These are phyloP conservation scores for Phytomonas sp. DNA, from an alignment of 208 protist genomes.

Conservation along the genomic window DNA sequence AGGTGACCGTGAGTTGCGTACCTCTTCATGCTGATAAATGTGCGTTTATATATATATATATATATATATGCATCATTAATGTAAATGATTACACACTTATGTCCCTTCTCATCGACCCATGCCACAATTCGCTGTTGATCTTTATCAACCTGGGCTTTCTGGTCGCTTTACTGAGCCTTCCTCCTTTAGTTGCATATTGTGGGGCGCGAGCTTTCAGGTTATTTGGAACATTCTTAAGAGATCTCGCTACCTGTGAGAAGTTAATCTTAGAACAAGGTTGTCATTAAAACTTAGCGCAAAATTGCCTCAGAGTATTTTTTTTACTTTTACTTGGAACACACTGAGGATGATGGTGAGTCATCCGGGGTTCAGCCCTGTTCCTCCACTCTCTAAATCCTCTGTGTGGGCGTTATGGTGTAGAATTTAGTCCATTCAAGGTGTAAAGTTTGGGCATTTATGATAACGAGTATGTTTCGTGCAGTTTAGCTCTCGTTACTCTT, in stretches of 20 bases:
- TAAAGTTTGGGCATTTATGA: background rate
- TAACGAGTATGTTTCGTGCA: background rate
- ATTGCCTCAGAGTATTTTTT: background rate
- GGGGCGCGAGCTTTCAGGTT: background rate
- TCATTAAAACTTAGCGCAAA: background rate
- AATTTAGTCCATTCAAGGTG: background rate
- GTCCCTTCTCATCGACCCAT: background rate
- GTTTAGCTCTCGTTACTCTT: background rate
- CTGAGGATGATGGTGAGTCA: background rate
- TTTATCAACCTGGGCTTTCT: background rate
- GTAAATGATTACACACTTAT: background rate
- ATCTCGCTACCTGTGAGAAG: background rate
- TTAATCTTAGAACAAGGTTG: background rate
- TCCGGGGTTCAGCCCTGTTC: background rate
- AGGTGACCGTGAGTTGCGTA: background rate
- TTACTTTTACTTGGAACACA: background rate
- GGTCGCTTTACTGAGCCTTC: background rate
- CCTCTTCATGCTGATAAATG: background rate
- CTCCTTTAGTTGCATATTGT: background rate
- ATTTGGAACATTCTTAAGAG: background rate
- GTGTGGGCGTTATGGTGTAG: background rate
- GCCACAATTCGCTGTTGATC: background rate
- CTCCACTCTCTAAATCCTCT: background rate
- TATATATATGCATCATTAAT: background rate
- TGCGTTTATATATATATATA: background rate